Evolutionary conservation across 1,139 yeast species (phyloP).

Genomic region (Yamadazyma atlantica): DNA sequence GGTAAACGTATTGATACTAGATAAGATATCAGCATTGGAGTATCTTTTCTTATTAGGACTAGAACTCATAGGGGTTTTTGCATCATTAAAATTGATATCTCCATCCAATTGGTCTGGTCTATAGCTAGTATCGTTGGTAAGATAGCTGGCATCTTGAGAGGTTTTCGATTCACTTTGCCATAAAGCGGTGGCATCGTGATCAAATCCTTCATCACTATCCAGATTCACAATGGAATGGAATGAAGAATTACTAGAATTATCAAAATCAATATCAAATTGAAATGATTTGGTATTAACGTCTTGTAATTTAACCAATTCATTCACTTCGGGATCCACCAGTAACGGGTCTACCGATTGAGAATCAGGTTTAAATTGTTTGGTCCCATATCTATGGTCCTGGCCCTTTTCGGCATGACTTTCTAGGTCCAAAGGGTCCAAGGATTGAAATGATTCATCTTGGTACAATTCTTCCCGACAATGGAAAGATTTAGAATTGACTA

Average conservation of each 20-base stretch:
- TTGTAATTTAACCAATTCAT: slow-evolving; percentile 13
- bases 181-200: background rate
- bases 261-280: slow-evolving; percentile 13
- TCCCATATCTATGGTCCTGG: slow-evolving; percentile 2
- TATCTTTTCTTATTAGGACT: background rate
- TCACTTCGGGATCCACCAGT: slow-evolving; percentile 12
- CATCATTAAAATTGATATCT: background rate
- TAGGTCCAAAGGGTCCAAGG: slow-evolving; percentile 7
- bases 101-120: slow-evolving; percentile 4
- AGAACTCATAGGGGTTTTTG: background rate
- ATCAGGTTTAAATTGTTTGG: slow-evolving; percentile 1
- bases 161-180: background rate
- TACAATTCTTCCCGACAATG: slow-evolving; percentile 1
- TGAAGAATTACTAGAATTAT: slow-evolving; percentile 7
- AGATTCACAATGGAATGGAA: slow-evolving; percentile 8
- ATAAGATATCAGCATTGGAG: slow-evolving; percentile 1
- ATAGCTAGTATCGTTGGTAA: slow-evolving; percentile 12
- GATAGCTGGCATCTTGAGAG: slow-evolving; percentile 3
- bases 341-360: slow-evolving; percentile 8
- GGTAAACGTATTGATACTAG: slow-evolving; percentile 1
- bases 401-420: slow-evolving; percentile 2
- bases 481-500: slow-evolving; percentile 1
- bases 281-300: slow-evolving; percentile 16
- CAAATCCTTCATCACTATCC: background rate
- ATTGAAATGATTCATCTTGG: slow-evolving; percentile 5